Conservation (phyloP, 805 yeast species). For the Millerozyma miso region DNA sequence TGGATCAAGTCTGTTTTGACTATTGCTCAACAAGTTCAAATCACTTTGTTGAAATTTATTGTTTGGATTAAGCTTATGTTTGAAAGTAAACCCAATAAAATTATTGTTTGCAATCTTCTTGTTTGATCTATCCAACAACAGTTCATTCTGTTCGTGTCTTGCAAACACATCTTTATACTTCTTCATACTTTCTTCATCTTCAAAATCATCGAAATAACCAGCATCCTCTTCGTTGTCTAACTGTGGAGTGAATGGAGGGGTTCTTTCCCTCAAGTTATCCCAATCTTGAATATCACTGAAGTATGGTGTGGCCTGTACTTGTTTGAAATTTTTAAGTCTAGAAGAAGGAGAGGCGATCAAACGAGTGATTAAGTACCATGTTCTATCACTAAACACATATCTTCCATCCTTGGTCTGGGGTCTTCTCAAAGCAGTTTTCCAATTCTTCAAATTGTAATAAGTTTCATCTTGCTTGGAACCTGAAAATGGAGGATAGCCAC, state of each 20-base stretch:
- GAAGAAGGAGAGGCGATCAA: slow-evolving; percentile 75
- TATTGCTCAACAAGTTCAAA: slow-evolving; percentile 29
- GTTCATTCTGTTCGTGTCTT: slow-evolving; percentile 81
- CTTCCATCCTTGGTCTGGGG: slow-evolving; percentile 92
- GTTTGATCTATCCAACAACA: slow-evolving; percentile 61
- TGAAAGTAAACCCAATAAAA: slow-evolving; percentile 93
- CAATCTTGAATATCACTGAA: slow-evolving; percentile 77
- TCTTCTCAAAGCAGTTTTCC: slow-evolving; percentile 84
- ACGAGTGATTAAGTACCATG: slow-evolving; percentile 83
- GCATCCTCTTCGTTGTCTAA: slow-evolving; percentile 96
- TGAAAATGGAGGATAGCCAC: slow-evolving; percentile 96
- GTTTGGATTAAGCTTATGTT: slow-evolving; percentile 67
- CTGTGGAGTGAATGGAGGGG: slow-evolving; percentile 97
- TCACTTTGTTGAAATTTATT: slow-evolving; percentile 40
- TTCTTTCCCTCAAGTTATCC: slow-evolving; percentile 58
- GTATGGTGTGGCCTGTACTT: slow-evolving; percentile 74
- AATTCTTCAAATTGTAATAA: slow-evolving; percentile 84
- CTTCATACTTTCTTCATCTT: slow-evolving; percentile 94
- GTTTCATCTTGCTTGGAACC: slow-evolving; percentile 94
- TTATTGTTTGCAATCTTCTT: slow-evolving; percentile 38
- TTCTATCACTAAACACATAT: slow-evolving; percentile 89
- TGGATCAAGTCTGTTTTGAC: slow-evolving; percentile 32
- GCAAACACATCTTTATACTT: slow-evolving; percentile 96
- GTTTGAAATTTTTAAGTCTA: slow-evolving; percentile 75
- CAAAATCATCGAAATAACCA: slow-evolving; percentile 97